phyloP scores from a whole-genome alignment of 768 basidiomycete genomes.

The Hebeloma cylindrosporum region DNA sequence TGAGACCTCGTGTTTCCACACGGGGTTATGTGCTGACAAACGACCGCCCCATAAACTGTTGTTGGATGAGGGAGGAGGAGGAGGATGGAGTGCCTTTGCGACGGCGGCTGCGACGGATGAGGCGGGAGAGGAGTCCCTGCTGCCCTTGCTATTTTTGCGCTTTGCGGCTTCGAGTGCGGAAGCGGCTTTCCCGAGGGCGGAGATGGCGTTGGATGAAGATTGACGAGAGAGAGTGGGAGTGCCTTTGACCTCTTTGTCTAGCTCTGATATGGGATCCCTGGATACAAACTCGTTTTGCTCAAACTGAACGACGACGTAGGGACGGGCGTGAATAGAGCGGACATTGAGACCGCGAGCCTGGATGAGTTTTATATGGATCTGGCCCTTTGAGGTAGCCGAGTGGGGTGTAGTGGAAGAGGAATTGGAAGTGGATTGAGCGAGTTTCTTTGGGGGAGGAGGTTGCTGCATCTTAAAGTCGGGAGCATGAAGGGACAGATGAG shows the following conservation, averaged over 20 bases:
- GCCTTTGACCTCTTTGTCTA: conserved; percentile 88
- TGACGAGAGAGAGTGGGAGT: conserved; percentile 52
- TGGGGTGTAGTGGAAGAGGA: conserved; percentile 37
- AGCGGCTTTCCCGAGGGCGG: conserved; percentile 65
- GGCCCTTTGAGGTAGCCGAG: conserved; percentile 50
- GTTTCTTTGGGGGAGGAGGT: conserved; percentile 47
- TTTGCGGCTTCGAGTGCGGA: conserved; percentile 50
- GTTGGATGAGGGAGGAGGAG: conserved; percentile 29
- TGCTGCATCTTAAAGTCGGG: conserved; percentile 82
- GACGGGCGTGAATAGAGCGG: conserved; percentile 59
- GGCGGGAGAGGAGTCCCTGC: conserved; percentile 45
- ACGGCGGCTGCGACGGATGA: conserved; percentile 27
- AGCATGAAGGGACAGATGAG: conserved; percentile 77
- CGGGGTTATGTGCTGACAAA: conserved; percentile 80
- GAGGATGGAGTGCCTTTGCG: conserved; percentile 32
- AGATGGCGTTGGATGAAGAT: conserved; percentile 62
- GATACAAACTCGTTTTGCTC: conserved; percentile 99
- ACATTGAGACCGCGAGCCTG: conserved; percentile 84
- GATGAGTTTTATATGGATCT: conserved; percentile 96
- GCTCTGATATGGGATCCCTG: conserved; percentile 82
- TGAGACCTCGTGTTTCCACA: conserved; percentile 98
- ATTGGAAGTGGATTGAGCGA: conserved; percentile 27
- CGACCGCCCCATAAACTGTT: conserved; percentile 45
- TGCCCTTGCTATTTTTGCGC: conserved; percentile 41
- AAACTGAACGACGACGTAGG: conserved; percentile 97